Evolutionary conservation across 176 grass and related monocot species (phyloP).

Genomic region (Triticum timopheevii): DNA sequence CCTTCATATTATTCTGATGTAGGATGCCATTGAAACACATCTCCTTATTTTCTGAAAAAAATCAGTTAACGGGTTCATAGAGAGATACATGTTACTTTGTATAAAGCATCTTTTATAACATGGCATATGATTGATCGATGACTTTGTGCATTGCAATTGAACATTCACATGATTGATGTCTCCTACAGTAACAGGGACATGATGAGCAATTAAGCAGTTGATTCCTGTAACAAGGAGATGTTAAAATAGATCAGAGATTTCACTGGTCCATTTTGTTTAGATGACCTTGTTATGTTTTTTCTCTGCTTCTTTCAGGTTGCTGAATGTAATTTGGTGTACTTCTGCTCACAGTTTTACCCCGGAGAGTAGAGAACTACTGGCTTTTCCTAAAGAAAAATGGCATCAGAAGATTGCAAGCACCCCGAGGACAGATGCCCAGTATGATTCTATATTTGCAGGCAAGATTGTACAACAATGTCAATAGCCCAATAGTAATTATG

Average conservation of each 20-base stretch:
- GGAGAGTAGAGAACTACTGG: background rate
- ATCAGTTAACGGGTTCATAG: background rate
- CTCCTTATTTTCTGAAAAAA: background rate
- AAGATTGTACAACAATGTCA: background rate
- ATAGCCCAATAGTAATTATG: background rate
- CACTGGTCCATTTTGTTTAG: background rate
- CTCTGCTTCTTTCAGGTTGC: conserved; percentile 14
- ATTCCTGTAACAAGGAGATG: background rate
- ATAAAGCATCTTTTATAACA: background rate
- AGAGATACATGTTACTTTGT: background rate
- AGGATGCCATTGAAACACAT: background rate
- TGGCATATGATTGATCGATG: background rate
- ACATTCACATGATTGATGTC: background rate
- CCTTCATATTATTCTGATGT: background rate
- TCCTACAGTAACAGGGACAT: background rate
- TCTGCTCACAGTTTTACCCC: background rate
- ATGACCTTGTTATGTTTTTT: conserved; percentile 3
- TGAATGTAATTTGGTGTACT: background rate
- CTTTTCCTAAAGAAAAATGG: background rate
- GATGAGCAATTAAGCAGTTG: background rate
- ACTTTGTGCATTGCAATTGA: background rate
- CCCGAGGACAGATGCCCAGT: background rate
- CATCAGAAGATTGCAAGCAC: background rate
- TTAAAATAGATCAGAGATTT: background rate
- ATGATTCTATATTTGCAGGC: background rate